phyloP scores from a whole-genome alignment of 768 basidiomycete species.

The Pleurotus pulmonarius region DNA sequence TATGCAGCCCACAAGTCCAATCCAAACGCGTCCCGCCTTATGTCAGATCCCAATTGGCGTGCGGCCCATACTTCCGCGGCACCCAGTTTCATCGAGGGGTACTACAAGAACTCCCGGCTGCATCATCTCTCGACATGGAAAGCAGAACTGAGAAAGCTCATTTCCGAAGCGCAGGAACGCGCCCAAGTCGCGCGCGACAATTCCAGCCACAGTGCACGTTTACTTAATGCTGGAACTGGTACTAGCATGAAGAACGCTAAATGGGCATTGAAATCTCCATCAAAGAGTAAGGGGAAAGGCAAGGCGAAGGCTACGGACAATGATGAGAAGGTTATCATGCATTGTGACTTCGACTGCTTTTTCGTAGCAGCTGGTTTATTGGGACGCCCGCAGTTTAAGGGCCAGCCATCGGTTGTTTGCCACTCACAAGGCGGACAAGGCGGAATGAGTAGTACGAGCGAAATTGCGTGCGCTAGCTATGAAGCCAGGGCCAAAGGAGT shows the following conservation, averaged over 20 bases:
- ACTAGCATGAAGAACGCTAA: constrained; percentile 54
- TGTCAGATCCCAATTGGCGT: constrained; percentile 85
- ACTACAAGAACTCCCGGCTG: constrained; percentile 82
- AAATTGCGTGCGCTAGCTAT: constrained; percentile 93
- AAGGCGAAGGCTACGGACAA: constrained; percentile 52
- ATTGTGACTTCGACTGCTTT: constrained; percentile 95
- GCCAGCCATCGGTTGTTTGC: constrained; percentile 92
- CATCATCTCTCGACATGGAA: constrained; percentile 94
- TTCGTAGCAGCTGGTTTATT: constrained; percentile 92
- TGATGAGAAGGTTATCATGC: constrained; percentile 74
- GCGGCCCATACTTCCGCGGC: constrained; percentile 83
- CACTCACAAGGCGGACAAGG: constrained; percentile 83
- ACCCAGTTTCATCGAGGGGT: constrained; percentile 83
- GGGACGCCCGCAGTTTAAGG: constrained; percentile 73
- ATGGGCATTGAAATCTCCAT: constrained; percentile 44
- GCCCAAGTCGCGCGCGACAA: constrained; percentile 43
- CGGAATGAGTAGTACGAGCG: constrained; percentile 79
- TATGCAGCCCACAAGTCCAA: constrained; percentile 75
- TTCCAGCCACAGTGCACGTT: constrained; percentile 9
- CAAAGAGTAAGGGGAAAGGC: constrained; percentile 48
- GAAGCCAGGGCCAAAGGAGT: constrained; percentile 88
- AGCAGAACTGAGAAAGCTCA: constrained; percentile 77
- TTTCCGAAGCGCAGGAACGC: constrained; percentile 74
- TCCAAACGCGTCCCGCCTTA: constrained; percentile 67
- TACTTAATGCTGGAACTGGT: constrained; percentile 10